These are phyloP conservation scores for Reutealis trisperma DNA, from an alignment of 345 rosid species.

Conservation along the genomic window DNA sequence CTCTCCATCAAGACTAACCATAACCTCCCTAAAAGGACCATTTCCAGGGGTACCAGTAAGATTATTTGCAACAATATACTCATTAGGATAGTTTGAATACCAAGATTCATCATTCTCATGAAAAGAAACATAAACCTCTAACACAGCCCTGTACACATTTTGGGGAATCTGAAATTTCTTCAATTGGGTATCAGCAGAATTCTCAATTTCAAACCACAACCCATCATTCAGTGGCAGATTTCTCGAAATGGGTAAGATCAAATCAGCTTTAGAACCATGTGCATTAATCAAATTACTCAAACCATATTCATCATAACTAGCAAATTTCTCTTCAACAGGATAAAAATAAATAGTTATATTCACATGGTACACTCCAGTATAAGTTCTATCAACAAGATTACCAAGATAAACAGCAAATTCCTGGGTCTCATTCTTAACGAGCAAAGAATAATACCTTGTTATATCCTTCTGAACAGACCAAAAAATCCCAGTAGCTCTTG, in stretches of 20 bases:
- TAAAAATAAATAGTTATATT: constrained; percentile 64
- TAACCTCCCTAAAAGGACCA: constrained; percentile 91
- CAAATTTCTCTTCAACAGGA: constrained; percentile 34
- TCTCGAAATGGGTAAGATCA: constrained; percentile 77
- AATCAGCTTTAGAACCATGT: constrained; percentile 55
- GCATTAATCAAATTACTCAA: constrained; percentile 25
- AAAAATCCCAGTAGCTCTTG: constrained; percentile 58
- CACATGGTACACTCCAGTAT: constrained; percentile 84
- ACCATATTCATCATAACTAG: constrained; percentile 1
- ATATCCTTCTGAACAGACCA: constrained; percentile 85
- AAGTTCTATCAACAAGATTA: constrained; percentile 58
- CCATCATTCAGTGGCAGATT: constrained; percentile 70
- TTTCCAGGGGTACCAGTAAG: constrained; percentile 54
- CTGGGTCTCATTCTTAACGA: constrained; percentile 54
- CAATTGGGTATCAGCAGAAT: constrained; percentile 35
- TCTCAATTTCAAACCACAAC: constrained; percentile 79
- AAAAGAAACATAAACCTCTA: constrained; percentile 89
- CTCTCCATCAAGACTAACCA: constrained; percentile 65
- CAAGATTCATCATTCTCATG: constrained; percentile 94
- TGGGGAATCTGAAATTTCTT: constrained; percentile 64
- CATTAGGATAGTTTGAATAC: constrained; percentile 70
- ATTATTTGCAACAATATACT: constrained; percentile 61
- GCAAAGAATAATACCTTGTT: constrained; percentile 73
- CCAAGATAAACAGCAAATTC: constrained; percentile 67
- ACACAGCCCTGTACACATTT: constrained; percentile 82